Evolutionary conservation across 2,329 filamentous ascomycete species (phyloP).

Genomic region (Exophiala viscosa): DNA sequence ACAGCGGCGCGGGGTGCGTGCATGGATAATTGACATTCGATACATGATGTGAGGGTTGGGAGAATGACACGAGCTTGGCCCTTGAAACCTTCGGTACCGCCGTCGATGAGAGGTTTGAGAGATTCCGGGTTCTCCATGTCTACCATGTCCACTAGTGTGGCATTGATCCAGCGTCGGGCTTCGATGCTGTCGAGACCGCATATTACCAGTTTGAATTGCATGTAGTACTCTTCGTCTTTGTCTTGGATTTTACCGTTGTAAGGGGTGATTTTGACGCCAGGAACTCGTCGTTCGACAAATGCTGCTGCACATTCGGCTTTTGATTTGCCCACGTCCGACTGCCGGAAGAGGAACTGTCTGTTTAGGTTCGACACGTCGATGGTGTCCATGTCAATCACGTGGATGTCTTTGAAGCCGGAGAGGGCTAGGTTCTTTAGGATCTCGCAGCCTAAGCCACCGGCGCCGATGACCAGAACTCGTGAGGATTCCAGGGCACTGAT

Average conservation of each 20-base stretch:
- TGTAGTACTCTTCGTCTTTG: conserved; percentile 93
- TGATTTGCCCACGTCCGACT: conserved; percentile 83
- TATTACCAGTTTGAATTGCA: conserved; percentile 90
- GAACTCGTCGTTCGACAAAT: conserved; percentile 86
- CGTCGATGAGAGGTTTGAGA: conserved; percentile 91
- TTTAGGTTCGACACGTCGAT: conserved; percentile 99
- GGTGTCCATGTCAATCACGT: conserved; percentile 99
- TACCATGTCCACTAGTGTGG: conserved; percentile 84
- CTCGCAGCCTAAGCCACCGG: conserved; percentile 90
- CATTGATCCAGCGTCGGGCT: conserved; percentile 97
- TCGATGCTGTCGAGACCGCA: conserved; percentile 97
- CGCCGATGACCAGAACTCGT: conserved; percentile 70
- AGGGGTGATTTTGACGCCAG: conserved; percentile 86
- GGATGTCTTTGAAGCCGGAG: conserved; percentile 92
- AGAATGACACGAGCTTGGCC: conserved; percentile 90
- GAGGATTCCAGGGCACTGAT: conserved; percentile 61
- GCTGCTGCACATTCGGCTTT: conserved; percentile 91
- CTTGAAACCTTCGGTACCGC: conserved; percentile 97
- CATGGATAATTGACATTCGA: conserved; percentile 98
- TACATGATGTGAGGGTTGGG: conserved; percentile 88
- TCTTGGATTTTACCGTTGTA: conserved; percentile 96
- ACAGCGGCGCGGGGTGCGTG: conserved; percentile 96
- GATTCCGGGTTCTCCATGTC: conserved; percentile 77
- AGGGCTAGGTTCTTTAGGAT: conserved; percentile 94
- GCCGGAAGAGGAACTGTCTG: conserved; percentile 92